Conservation (phyloP, 2,329 filamentous ascomycete genomes). For the Ophiostoma novo-ulmi region DNA sequence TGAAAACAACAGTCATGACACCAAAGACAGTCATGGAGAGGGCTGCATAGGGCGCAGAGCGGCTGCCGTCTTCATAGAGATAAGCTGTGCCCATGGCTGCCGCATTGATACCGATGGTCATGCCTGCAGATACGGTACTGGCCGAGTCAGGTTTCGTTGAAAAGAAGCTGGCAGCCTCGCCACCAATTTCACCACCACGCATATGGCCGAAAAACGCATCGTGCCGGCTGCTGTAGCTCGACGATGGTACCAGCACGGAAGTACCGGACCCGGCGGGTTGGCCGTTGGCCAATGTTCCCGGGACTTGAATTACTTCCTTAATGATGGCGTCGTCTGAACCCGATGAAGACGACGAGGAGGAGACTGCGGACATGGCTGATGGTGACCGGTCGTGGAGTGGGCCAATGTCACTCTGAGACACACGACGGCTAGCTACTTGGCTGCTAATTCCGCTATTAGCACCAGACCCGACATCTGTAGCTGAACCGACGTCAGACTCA, state of each 20-base stretch:
- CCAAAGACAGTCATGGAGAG: conserved; percentile 55
- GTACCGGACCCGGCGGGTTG: background rate
- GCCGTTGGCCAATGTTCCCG: background rate
- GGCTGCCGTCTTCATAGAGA: conserved; percentile 49
- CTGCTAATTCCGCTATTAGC: background rate
- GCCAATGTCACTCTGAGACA: background rate
- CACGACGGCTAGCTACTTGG: background rate
- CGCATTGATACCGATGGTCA: conserved; percentile 53
- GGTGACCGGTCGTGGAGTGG: conserved; percentile 10
- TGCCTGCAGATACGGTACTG: conserved; percentile 45
- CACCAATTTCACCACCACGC: background rate
- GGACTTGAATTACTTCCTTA: background rate
- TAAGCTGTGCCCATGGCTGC: conserved; percentile 57
- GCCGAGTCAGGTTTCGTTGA: conserved; percentile 31
- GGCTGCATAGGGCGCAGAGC: conserved; percentile 51
- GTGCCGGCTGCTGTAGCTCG: background rate
- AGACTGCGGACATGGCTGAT: conserved; percentile 2
- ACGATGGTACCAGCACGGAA: background rate
- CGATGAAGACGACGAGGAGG: background rate
- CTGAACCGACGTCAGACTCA: background rate
- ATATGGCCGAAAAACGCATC: background rate
- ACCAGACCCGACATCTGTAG: background rate
- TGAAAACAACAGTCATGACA: conserved; percentile 51
- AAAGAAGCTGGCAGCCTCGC: background rate
- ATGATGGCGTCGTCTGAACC: background rate